Percentiles rank a stretch among this genome's conserved stretches.
These are phyloP conservation scores for Spergularia azorica DNA, from an alignment of 179 eudicot genomes.

Conservation along the genomic window DNA sequence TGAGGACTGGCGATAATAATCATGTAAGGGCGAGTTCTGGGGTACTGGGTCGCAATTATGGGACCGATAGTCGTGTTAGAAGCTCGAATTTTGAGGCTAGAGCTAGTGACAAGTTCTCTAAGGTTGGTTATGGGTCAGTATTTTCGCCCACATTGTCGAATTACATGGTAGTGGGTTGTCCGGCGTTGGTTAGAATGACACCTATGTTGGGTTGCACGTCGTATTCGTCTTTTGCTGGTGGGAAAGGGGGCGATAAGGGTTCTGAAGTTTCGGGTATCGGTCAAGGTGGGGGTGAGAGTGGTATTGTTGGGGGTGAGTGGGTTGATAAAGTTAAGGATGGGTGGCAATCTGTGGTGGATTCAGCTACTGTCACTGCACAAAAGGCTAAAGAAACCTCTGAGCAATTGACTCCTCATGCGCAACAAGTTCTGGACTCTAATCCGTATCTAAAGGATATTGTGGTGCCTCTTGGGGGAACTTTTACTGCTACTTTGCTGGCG, in stretches of 20 bases:
- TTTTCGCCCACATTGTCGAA: conserved; percentile 34
- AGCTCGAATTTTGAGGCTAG: conserved; percentile 13
- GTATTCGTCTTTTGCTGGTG: conserved; percentile 35
- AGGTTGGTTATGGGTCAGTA: conserved; percentile 18
- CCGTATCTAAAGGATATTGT: conserved; percentile 82
- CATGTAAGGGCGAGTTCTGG: conserved; percentile 25
- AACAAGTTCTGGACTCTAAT: conserved; percentile 63
- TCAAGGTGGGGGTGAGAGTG: conserved; percentile 38
- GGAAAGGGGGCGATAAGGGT: conserved; percentile 34
- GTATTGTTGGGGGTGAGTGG: conserved; percentile 56
- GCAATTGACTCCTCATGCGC: conserved; percentile 60
- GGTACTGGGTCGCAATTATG: conserved; percentile 24
- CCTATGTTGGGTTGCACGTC: conserved; percentile 28
- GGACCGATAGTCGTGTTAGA: conserved; percentile 21
- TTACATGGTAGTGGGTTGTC: conserved; percentile 20
- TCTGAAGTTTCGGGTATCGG: conserved; percentile 23
- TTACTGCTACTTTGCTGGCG: conserved; percentile 66
- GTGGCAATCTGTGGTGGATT: conserved; percentile 61
- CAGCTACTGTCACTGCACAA: conserved; percentile 41
- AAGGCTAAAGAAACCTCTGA: conserved; percentile 64
- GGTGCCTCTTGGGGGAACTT: conserved; percentile 71
- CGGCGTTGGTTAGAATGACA: conserved; percentile 25
- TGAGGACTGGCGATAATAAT: conserved; percentile 15
- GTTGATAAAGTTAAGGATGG: conserved; percentile 55
- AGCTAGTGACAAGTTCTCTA: conserved; percentile 14